phyloP scores from a whole-genome alignment of 1,139 yeast genomes.

The Pneumocystis jirovecii region DNA sequence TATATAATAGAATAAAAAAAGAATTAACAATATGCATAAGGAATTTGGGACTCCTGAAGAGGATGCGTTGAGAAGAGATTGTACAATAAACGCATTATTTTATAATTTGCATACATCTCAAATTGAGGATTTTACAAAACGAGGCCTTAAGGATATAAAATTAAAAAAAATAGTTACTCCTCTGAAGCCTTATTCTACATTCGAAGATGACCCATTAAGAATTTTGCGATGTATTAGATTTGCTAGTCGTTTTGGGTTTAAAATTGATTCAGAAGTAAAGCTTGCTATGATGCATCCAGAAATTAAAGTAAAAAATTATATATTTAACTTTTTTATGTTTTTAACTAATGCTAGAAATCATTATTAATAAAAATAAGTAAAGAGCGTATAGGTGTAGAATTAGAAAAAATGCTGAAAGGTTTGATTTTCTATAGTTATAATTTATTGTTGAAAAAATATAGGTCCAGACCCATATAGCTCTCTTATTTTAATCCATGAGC shows the following conservation, averaged over 20 bases:
- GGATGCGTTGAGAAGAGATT: conserved; percentile 88
- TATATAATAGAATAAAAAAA: conserved; percentile 3
- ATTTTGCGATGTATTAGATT: conserved; percentile 73
- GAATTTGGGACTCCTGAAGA: conserved; percentile 79
- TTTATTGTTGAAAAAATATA: conserved; percentile 1
- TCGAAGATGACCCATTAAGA: conserved; percentile 82
- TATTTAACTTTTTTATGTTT: not conserved
- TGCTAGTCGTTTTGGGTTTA: conserved; percentile 63
- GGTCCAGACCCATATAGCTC: conserved; percentile 14
- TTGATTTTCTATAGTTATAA: conserved; percentile 32
- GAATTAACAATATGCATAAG: not conserved
- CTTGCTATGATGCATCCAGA: conserved; percentile 49
- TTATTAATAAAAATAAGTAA: conserved; percentile 64
- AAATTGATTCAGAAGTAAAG: conserved; percentile 43
- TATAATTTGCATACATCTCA: conserved; percentile 53
- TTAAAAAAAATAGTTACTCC: conserved; percentile 75
- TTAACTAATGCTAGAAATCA: conserved; percentile 23
- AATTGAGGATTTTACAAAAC: conserved; percentile 72
- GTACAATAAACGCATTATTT: conserved; percentile 78
- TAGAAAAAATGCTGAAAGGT: conserved; percentile 58
- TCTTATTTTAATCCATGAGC: conserved; percentile 15
- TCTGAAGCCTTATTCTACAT: conserved; percentile 65
- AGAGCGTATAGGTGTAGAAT: conserved; percentile 80
- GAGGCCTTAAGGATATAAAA: conserved; percentile 56
- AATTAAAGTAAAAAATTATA: conserved; percentile 28